These are phyloP conservation scores for Hypoxylon trugodes DNA, from an alignment of 495 filamentous ascomycete species.

Conservation along the genomic window DNA sequence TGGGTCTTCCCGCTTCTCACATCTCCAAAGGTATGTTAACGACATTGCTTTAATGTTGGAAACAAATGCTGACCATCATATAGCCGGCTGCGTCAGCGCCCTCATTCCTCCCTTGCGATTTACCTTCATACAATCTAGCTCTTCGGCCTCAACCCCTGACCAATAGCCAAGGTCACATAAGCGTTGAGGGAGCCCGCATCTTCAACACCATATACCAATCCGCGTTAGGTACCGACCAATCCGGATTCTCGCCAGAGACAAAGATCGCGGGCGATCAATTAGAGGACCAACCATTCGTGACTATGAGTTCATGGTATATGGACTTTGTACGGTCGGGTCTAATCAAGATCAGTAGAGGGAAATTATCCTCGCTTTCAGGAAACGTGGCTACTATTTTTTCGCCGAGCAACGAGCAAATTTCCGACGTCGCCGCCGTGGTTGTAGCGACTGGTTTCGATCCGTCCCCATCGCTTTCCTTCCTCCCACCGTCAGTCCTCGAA, in stretches of 20 bases:
- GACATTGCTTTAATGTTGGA: background rate
- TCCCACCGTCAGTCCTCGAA: slow-evolving; percentile 63
- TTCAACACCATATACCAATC: slow-evolving; percentile 63
- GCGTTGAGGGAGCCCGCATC: slow-evolving; percentile 58
- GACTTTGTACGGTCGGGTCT: slow-evolving; percentile 73
- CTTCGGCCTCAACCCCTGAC: slow-evolving; percentile 65
- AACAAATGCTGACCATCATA: slow-evolving; percentile 13
- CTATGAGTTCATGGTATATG: slow-evolving; percentile 73
- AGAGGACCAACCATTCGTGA: slow-evolving; percentile 65
- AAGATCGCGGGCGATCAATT: slow-evolving; percentile 40
- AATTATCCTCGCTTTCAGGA: slow-evolving; percentile 43
- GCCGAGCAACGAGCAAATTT: slow-evolving; percentile 48
- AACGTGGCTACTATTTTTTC: slow-evolving; percentile 49
- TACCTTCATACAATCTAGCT: slow-evolving; percentile 74
- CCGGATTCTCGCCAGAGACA: slow-evolving; percentile 54
- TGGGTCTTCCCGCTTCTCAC: slow-evolving; percentile 75
- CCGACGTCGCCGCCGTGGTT: slow-evolving; percentile 71
- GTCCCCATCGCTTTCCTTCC: slow-evolving; percentile 64
- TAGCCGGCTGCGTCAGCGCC: slow-evolving; percentile 56
- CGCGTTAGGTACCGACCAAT: slow-evolving; percentile 71
- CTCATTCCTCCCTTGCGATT: slow-evolving; percentile 78
- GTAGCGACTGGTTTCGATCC: slow-evolving; percentile 82
- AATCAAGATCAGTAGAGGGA: slow-evolving; percentile 62
- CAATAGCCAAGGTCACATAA: slow-evolving; percentile 66
- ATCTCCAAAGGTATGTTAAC: slow-evolving; percentile 55